These are phyloP conservation scores for Tuber magnatum DNA, from an alignment of 495 filamentous ascomycete species.

Conservation along the genomic window DNA sequence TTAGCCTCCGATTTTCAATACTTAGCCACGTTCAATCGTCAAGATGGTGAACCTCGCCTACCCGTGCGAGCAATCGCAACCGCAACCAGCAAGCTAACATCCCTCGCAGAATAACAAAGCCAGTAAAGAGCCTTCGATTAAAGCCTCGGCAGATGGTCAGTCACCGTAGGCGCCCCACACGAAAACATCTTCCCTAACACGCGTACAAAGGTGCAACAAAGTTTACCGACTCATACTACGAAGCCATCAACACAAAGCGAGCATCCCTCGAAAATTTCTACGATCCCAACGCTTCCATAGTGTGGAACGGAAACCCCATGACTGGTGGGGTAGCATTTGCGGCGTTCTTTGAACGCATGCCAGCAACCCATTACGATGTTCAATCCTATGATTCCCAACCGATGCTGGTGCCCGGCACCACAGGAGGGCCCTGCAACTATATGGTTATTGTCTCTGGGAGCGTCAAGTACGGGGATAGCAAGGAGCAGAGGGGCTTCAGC, in stretches of 20 bases:
- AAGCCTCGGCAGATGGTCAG: slow-evolving; percentile 34
- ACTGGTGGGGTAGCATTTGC: slow-evolving; percentile 53
- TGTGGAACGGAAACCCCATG: slow-evolving; percentile 60
- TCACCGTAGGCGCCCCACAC: neutral
- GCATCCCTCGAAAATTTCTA: slow-evolving; percentile 54
- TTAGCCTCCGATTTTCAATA: neutral
- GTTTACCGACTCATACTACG: slow-evolving; percentile 52
- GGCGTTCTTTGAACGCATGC: slow-evolving; percentile 58
- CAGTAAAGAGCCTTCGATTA: slow-evolving; percentile 32
- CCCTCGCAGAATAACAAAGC: slow-evolving; percentile 12
- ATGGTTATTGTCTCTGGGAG: slow-evolving; percentile 55
- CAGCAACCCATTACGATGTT: slow-evolving; percentile 53
- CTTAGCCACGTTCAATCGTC: neutral
- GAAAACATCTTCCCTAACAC: neutral
- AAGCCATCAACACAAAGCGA: slow-evolving; percentile 52
- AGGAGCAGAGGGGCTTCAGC: slow-evolving; percentile 53
- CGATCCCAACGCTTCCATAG: slow-evolving; percentile 49
- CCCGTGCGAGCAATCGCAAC: neutral
- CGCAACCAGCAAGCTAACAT: slow-evolving; percentile 5
- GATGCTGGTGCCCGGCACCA: slow-evolving; percentile 49
- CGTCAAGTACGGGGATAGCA: slow-evolving; percentile 53
- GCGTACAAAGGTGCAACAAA: slow-evolving; percentile 42
- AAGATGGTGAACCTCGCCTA: neutral
- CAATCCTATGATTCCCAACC: slow-evolving; percentile 62
- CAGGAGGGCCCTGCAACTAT: slow-evolving; percentile 51